Evolutionary conservation across 2,329 filamentous ascomycete species (phyloP).

Genomic region (Cyphellophora attinorum): DNA sequence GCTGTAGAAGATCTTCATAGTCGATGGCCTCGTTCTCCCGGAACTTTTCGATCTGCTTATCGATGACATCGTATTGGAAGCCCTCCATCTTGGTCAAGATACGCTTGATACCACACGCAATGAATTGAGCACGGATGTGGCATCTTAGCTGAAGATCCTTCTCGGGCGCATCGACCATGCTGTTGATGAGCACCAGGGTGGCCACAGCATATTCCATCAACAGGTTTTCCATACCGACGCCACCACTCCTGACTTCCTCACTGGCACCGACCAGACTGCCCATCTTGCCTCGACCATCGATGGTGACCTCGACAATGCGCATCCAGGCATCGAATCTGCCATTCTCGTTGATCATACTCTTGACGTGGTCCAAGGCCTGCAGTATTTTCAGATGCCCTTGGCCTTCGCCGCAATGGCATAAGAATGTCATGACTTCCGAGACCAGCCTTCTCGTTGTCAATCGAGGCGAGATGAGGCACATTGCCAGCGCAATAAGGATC

Average conservation of each 20-base stretch:
- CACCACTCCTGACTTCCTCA: slow-evolving; percentile 89
- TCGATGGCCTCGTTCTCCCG: slow-evolving; percentile 92
- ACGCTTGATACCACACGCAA: slow-evolving; percentile 87
- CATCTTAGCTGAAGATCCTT: slow-evolving; percentile 82
- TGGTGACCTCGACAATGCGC: slow-evolving; percentile 92
- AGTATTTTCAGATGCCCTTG: slow-evolving; percentile 89
- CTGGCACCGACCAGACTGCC: slow-evolving; percentile 93
- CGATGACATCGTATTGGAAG: slow-evolving; percentile 96
- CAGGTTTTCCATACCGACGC: slow-evolving; percentile 96
- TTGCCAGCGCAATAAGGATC: slow-evolving; percentile 78
- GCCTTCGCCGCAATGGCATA: slow-evolving; percentile 87
- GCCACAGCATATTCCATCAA: slow-evolving; percentile 98
- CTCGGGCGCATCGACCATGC: slow-evolving; percentile 86
- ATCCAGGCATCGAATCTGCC: slow-evolving; percentile 98
- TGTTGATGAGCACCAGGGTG: slow-evolving; percentile 90
- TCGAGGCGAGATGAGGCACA: slow-evolving; percentile 76
- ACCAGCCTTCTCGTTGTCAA: slow-evolving; percentile 89
- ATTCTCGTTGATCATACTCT: slow-evolving; percentile 78
- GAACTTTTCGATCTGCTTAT: slow-evolving; percentile 95
- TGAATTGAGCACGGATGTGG: slow-evolving; percentile 93
- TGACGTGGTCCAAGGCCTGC: slow-evolving; percentile 85
- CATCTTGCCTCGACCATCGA: slow-evolving; percentile 97
- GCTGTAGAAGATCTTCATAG: slow-evolving; percentile 92
- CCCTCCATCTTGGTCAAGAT: slow-evolving; percentile 94
- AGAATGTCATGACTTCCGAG: slow-evolving; percentile 89